Evolutionary conservation across 306 rosid genomes (phyloP), one percentile per base, ranked within the genome.

Genomic region (Vigna mungo): DNA sequence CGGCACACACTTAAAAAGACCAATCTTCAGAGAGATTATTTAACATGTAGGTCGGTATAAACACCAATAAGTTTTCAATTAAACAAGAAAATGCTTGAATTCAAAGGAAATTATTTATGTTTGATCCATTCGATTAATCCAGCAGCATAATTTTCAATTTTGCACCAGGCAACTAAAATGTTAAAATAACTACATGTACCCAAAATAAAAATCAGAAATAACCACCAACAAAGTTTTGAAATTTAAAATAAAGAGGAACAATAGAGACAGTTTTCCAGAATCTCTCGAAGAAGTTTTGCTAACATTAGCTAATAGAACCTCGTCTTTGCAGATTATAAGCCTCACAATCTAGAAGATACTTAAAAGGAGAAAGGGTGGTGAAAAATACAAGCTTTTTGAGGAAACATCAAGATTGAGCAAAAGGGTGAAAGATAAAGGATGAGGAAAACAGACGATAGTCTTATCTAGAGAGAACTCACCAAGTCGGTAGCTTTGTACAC

Each of bases 61-160:
- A 8, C 43, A 72, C 25, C n/a, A 72, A 39, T 15, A 72, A 55
- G 15, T 13, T 54, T 20, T 54, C 66, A 54, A 36, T 72, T 41
- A 59, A 60, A 46, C 25, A 55, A 39, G 32, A 73, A 58, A 58
- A 23, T 1, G 43, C 7, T 7, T 5, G n/a, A 58, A 39, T 7
- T 9, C 10, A 58, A 39, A 72, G 3, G 41, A 41, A 36, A 71
- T 7, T 18, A 39, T 36, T 20, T 12, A 12, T 15, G 55, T 23
- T 41, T 13, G 17, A 55, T 46, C 12, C 39, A 73, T 16, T 58
- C 15, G 68, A 73, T 15, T 46, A 17, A 61, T 1, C 15, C 79
- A 47, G 18, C 23, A 73, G 47, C 23, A 73, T 10, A 21, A 17
- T 12, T 47, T 32, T 7, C 46, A 75, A 44, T 17, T 43, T 39